Evolutionary conservation across 768 basidiomycete species (phyloP), one percentile per base, ranked within the genome.

Genomic region (Macrolepiota albuminosa): DNA sequence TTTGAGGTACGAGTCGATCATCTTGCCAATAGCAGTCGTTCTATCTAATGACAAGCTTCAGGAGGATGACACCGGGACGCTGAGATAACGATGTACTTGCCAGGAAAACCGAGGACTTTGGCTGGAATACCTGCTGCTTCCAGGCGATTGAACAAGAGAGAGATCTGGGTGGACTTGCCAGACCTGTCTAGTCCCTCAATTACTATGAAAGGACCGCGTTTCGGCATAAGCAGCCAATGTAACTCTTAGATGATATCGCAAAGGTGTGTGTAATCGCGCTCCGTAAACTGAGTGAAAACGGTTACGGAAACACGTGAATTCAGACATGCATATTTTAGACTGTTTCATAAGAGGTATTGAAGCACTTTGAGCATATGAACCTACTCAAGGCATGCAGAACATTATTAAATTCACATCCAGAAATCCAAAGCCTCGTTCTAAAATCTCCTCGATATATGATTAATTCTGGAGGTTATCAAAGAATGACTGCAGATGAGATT

Each of bases 171-270:
- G 36, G 89, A 91, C 71, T 98, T 98, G 16, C 97, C 97, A 0
- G 92, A 94, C 61, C 91, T 81, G 71, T 98, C 96, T n/a, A 98
- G 84, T 14, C 96, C 97, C 73, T 98, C 95, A 54, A 98, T 80
- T 40, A 94, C 95, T 69, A 98, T 89, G 74, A 98, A 95, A 7
- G 89, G 81, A 0, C 91, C 92, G 16, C 89, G 81, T 66, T 59
- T 70, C 10, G 64, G 21, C 69, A 70, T 70, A 4, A 4, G 6
- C 9, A 6, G 8, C 26, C 29, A 29, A n/a, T 26, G 8, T 6
- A 26, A 21, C 7, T 37, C 21, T 21, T 24, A 24, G 13, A 8
- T 26, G 24, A 24, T 24, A 26, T 24, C 8, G 24, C 14, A 9
- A 45, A 43, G 43, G 10, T 10, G 24, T 21, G n/a, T 21, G 24